These are phyloP conservation scores for Spirogloea muscicola DNA, from an alignment of 139 green algal genomes.

Conservation along the genomic window DNA sequence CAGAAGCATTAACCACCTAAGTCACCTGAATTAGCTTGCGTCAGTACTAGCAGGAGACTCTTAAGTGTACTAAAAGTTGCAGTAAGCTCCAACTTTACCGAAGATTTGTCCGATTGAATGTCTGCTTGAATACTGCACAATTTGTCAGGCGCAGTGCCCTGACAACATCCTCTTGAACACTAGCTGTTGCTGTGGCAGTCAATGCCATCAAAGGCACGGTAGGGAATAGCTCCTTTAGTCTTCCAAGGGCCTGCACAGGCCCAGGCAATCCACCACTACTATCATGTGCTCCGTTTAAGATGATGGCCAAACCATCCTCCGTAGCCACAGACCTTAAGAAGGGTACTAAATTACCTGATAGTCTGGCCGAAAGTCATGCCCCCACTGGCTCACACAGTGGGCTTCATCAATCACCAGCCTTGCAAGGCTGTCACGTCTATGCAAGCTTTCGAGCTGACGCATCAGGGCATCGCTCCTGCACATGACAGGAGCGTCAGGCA, in stretches of 20 bases:
- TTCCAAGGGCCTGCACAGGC: constrained; percentile 29
- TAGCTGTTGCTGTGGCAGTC: constrained; percentile 69
- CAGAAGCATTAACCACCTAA: no score
- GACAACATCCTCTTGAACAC: constrained; percentile 59
- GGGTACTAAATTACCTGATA: constrained; percentile 57
- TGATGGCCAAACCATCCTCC: background rate
- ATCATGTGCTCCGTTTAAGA: background rate
- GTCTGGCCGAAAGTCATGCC: constrained; percentile 77
- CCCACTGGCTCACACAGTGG: constrained; percentile 74
- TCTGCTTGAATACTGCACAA: constrained; percentile 59
- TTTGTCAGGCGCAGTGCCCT: constrained; percentile 25
- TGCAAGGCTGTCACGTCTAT: constrained; percentile 48
- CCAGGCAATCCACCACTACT: no score
- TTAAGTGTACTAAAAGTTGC: no score
- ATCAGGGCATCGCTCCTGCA: constrained; percentile 51
- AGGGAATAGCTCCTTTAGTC: constrained; percentile 57
- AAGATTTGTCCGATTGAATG: constrained; percentile 81
- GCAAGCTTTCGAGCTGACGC: constrained; percentile 60
- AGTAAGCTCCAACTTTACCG: no score
- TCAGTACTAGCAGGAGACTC: no score
- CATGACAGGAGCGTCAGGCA: background rate
- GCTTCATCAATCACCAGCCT: constrained; percentile 76
- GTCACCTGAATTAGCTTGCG: no score
- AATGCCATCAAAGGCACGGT: constrained; percentile 63
- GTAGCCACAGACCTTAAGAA: background rate